Base-by-base conservation (phyloP, 306 rosid genomes). In the Malus domestica region DNA sequence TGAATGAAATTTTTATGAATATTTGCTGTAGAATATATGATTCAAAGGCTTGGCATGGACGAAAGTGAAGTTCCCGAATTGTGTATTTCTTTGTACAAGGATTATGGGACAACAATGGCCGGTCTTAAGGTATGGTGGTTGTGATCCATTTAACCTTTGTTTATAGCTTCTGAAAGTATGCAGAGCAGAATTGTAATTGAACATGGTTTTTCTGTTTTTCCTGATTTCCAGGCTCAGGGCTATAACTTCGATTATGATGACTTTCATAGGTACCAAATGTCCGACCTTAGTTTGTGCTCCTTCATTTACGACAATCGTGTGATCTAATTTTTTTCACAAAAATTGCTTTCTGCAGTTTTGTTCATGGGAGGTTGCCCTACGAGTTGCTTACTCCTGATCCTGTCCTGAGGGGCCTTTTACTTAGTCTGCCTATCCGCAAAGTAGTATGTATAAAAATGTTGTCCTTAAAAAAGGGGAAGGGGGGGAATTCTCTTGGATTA, bases 91-190 rank as follows among this genome's bases (percentile, higher is more conserved):
- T 82, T 94, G 72, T 94, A 94, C 81, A 90, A 85, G 90, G 78
- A 77, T 49, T 92, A 94, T 67, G 98, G 97, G 55, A 91, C 98
- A 35, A 92, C 96, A 30, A 46, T 94, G 97, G 98, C 98, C 62
- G 97, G 97, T 81, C 97, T 94, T 32, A 90, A 63, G 89, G 98
- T 92, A 87, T 68, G 74, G 35, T 60, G 25, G 32, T 59, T 35
- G 45, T 32, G 59, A 23, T 54, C 59, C 69, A 5, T 35, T 62
- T 19, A 63, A 67, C 65, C 57, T 67, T 65, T 80, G 69, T 8
- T 76, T 52, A 13, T 42, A 22, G 54, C 59, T 71, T 71, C 11
- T 15, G 15, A 49, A 46, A 55, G 8, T 49, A 73, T 45, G 27
- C 54, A 22, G 45, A 10, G 9, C 22, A 18, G n/a, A 44, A 25